A percentile compares a stretch with the other conserved stretches of the same genome.
Conservation (phyloP, 192 early-diverging fungal species). For the Allomyces macrogynus region DNA sequence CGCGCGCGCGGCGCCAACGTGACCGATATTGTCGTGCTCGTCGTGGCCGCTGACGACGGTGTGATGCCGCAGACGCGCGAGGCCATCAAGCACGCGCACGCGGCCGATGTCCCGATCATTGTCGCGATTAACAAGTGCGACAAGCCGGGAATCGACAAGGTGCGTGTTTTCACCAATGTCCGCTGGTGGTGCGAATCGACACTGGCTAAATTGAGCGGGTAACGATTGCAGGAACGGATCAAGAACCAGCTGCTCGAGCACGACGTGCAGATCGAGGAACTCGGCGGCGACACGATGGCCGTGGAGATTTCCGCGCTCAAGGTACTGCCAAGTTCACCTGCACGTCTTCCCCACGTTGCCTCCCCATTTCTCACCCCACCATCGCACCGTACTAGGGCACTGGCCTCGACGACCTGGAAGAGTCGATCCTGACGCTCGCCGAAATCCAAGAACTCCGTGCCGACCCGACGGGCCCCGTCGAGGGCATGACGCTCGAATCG, state of each 20-base stretch:
- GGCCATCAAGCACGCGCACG: conserved; percentile 76
- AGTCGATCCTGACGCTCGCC: conserved; percentile 63
- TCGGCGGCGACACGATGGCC: conserved; percentile 78
- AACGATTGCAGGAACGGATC: conserved; percentile 3
- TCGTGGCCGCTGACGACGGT: conserved; percentile 92
- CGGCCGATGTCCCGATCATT: conserved; percentile 69
- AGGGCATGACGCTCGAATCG: conserved; percentile 75
- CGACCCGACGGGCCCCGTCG: conserved; percentile 50
- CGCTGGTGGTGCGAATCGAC: too few species aligned
- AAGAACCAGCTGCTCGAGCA: conserved; percentile 50
- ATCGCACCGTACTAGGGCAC: conserved; percentile 23
- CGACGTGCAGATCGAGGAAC: conserved; percentile 70
- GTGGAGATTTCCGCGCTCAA: conserved; percentile 80
- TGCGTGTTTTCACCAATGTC: conserved; percentile 2
- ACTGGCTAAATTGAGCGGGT: too few species aligned
- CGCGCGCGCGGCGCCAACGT: conserved; percentile 74
- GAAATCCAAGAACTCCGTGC: conserved; percentile 77
- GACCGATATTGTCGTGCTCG: conserved; percentile 91
- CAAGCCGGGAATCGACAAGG: conserved; percentile 40
- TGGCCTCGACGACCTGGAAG: conserved; percentile 72
- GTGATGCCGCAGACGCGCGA: conserved; percentile 97
- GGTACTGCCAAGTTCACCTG: conserved; percentile 3
- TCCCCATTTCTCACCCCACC: background rate
- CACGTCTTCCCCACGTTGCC: background rate
- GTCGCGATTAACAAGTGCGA: conserved; percentile 98